A percentile compares a stretch with the other conserved stretches of the same genome.
Conservation (phyloP, 2,329 filamentous ascomycete species). For the Apiospora marii region DNA sequence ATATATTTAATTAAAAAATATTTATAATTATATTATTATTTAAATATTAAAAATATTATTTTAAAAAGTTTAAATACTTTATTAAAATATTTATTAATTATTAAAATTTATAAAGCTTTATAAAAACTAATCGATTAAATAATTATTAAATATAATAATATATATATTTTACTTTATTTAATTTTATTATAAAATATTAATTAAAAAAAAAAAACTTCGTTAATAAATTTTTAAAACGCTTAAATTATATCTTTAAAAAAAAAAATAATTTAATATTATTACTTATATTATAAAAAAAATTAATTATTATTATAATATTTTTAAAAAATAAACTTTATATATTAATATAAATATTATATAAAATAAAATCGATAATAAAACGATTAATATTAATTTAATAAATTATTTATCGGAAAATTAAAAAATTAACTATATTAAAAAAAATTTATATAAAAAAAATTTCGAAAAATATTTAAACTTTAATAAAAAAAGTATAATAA, state of each 20-base stretch:
- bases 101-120: neutral
- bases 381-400: neutral
- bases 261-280: neutral
- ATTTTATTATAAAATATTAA: no score
- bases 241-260: neutral
- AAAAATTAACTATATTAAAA: neutral
- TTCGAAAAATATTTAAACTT: neutral
- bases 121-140: no score
- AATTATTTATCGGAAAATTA: no score
- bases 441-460: neutral
- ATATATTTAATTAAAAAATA: neutral
- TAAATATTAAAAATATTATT: slow-evolving; percentile 6
- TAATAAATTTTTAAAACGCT: no score
- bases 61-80: neutral
- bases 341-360: no score
- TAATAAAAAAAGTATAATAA: neutral
- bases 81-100: neutral
- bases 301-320: neutral
- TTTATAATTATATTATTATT: neutral
- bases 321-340: neutral
- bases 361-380: no score
- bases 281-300: neutral
- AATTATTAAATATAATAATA: no score
- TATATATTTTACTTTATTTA: no score
- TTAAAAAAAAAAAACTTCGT: no score